Evolutionary conservation across 1,284 basidiomycete species (phyloP), one percentile per base, ranked within the genome.

Genomic region (Coniophora puteana): DNA sequence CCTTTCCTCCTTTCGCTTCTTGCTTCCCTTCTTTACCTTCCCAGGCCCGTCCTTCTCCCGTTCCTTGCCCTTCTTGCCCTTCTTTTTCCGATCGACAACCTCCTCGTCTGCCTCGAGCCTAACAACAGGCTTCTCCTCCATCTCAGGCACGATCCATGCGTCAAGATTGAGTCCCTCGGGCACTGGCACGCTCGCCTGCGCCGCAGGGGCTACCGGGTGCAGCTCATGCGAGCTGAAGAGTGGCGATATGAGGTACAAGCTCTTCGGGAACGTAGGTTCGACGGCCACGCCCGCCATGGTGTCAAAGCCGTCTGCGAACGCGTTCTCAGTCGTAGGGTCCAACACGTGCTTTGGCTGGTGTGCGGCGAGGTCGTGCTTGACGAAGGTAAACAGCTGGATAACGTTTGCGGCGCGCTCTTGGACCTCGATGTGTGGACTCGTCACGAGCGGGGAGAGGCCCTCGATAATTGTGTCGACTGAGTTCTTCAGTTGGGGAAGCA

Each of bases 321-420:
- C 65, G 31, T 65, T 55, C 4, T 63, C 59, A 30, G 58, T 48
- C n/a, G n/a, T n/a, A n/a, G n/a, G n/a, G n/a, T n/a, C n/a, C n/a
- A n/a, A n/a, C n/a, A n/a, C n/a, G 8, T 64, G 62, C 46, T 61
- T 72, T 0, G 77, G 74, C 39, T 64, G 71, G 60, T 82, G 80
- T 1, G 68, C 61, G 7, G 69, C 67, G n/a, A 96, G 64, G 59
- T 96, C 93, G 10, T 84, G 83, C 37, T 81, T 72, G 40, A 96
- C 77, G 51, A 97, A 89, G 1, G 71, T 73, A 52, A 95, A 85
- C 3, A 97, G 66, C 54, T 92, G 84, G 2, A 83, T 59, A 25
- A 85, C 72, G 53, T 95, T 92, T 11, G 87, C 80, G 4, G 92
- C 89, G 53, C 95, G 72, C 63, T 98, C 93, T 63, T 93, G 90